A percentile compares a stretch with the other conserved stretches of the same genome.
phyloP scores from a whole-genome alignment of 1,284 basidiomycete species.

The Amylostereum chailletii region DNA sequence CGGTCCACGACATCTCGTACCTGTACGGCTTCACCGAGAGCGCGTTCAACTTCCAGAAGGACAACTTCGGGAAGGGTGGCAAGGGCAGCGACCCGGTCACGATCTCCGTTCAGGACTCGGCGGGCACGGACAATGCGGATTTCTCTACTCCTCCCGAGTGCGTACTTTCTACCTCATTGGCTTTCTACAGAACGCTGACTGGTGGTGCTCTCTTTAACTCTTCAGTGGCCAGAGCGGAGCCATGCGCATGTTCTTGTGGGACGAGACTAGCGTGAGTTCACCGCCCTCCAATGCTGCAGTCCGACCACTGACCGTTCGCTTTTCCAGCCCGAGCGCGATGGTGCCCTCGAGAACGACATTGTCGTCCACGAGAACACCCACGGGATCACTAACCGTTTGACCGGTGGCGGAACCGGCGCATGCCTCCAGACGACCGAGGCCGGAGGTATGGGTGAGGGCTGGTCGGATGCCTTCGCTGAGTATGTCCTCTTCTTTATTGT shows the following conservation, averaged over 20 bases:
- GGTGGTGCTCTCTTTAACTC: too few species aligned
- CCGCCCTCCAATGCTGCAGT: background rate
- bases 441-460: conserved; percentile 45
- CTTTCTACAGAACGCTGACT: background rate
- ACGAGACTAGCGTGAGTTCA: conserved; percentile 19
- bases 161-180: background rate
- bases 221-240: conserved; percentile 27
- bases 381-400: conserved; percentile 42
- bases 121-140: conserved; percentile 32
- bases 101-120: conserved; percentile 29
- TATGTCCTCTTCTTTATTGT: too few species aligned
- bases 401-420: conserved; percentile 42
- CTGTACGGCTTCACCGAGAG: conserved; percentile 28
- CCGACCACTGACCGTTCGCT: background rate
- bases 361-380: conserved; percentile 41
- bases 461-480: conserved; percentile 41
- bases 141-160: conserved; percentile 35
- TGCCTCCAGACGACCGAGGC: conserved; percentile 43
- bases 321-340: conserved; percentile 30
- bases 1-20: conserved; percentile 41
- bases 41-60: conserved; percentile 37
- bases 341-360: conserved; percentile 41
- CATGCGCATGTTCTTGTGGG: conserved; percentile 37
- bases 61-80: conserved; percentile 35
- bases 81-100: conserved; percentile 29